A percentile compares a stretch with the other conserved stretches of the same genome.
These are phyloP conservation scores for Backusella liffmaniae DNA, from an alignment of 192 early-diverging fungal genomes.

Conservation along the genomic window DNA sequence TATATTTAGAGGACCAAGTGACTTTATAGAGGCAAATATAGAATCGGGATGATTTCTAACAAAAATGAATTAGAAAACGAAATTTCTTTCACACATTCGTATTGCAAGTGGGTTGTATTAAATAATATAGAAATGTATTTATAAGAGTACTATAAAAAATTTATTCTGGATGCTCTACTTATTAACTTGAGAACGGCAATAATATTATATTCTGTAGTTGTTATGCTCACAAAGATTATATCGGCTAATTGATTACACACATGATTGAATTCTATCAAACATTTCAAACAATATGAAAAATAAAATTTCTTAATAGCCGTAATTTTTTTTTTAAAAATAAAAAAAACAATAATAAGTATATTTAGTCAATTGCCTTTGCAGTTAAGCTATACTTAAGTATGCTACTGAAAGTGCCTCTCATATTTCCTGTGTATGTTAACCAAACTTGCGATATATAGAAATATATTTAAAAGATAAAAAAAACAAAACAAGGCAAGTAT, in stretches of 20 bases:
- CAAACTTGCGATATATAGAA: neutral
- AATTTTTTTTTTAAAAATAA: neutral
- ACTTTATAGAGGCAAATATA: neutral
- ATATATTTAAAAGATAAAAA: too few species aligned
- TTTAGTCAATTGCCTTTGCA: neutral
- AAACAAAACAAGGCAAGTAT: neutral
- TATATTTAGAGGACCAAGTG: neutral
- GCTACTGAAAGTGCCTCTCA: neutral
- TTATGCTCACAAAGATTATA: neutral
- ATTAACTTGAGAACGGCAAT: neutral
- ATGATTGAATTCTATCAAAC: neutral
- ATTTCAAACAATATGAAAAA: neutral
- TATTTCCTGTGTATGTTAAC: neutral
- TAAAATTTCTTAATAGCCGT: neutral
- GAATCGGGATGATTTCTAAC: neutral
- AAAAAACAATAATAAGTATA: neutral
- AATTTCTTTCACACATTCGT: neutral
- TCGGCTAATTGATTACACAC: neutral
- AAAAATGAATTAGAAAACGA: neutral
- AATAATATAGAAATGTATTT: neutral
- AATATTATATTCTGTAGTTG: neutral
- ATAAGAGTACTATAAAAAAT: neutral
- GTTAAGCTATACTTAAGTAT: neutral
- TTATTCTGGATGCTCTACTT: neutral
- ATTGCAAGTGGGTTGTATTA: neutral